Base-by-base conservation (phyloP, 176 grass and related monocot genomes). In the Raddia guianensis region DNA sequence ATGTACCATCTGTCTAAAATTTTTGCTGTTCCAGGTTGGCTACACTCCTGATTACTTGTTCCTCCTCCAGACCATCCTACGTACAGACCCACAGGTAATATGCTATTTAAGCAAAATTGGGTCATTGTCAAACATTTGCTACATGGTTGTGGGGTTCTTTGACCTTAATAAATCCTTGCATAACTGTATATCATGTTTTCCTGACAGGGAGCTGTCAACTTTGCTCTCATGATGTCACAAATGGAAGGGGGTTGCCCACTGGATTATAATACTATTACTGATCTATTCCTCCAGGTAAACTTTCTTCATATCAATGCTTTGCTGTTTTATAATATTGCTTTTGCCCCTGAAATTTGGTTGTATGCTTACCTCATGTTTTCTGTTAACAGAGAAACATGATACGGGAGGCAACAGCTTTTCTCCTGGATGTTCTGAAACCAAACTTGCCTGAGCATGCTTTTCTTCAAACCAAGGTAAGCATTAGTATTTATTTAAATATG, bases 191-290 rank as follows among this genome's bases (percentile, higher is more conserved):
- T 61, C 15, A 2, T 80, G 5, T 32, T 8, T 72, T 62, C 16
- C 64, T 67, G 27, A 71, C 10, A 97, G 94, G 94, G 94, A 73
- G 94, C 91, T 72, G 94, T 94, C 12, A 92, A 94, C 84, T 97
- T 97, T 94, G 89, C 94, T 73, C 89, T 97, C 50, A 97, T 97
- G 94, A 94, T 97, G 94, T 97, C 94, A 84, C 94, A 97, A 88
- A 97, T 97, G 94, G 94, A 97, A 75, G 94, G 94, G 21, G 94
- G 94, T 16, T 97, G 94, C 68, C 94, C 91, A 55, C 67, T 97
- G 9, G 94, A 97, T 72, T 97, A 97, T 64, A 97, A 97, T 66
- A 97, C 91, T 12, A 97, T 97, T 46, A 97, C 94, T 49, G 94
- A 97, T 79, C 89, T 97, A 35, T 97, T 97, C 87, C 94, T 97